Base-by-base conservation (phyloP, 352 stramenopile species). In the Globisporangium irregulare region DNA sequence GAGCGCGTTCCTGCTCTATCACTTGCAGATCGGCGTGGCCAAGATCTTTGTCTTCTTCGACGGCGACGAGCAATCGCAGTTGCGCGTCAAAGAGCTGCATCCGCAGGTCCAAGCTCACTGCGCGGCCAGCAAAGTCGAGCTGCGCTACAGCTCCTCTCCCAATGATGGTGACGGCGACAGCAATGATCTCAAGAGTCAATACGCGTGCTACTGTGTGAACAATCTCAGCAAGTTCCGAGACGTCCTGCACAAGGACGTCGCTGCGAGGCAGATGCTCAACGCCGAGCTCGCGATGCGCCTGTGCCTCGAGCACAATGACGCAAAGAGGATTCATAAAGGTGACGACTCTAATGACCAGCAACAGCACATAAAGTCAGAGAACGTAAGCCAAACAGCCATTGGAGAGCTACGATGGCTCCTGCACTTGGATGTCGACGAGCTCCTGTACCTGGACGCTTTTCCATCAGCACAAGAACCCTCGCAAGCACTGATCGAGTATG, bases 21-120 rank as follows among this genome's bases (percentile, higher is more conserved):
- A 84, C 46, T 58, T 74, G 14, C 24, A 51, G 15, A 74, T 81
- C 22, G 77, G 77, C 18, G 46, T 84, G 7, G 66, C 73, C 59
- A 73, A 70, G 55, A 72, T 79, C 54, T 65, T 72, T n/a, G 66
- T 84, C 24, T 79, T 81, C 53, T 72, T 84, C 14, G 77, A 84
- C 32, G 77, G 58, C 41, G 56, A 58, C 18, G 59, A 67, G 46
- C 41, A 55, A 48, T 46, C 72, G 29, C 72, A 79, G 51, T 64
- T 68, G 25, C 34, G 46, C 2, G 14, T 64, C 7, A 43, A 58
- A 1, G 64, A 27, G 20, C 67, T 80, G 3, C 53, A 71, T 38
- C 34, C 65, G 4, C 41, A 64, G 0, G 73, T 77, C 6, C 63
- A 68, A 29, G 41, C 20, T 41, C 54, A 68, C 25, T 38, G 64